Base-by-base conservation (phyloP, 140 eudicot species). In the Flaveria floridana region DNA sequence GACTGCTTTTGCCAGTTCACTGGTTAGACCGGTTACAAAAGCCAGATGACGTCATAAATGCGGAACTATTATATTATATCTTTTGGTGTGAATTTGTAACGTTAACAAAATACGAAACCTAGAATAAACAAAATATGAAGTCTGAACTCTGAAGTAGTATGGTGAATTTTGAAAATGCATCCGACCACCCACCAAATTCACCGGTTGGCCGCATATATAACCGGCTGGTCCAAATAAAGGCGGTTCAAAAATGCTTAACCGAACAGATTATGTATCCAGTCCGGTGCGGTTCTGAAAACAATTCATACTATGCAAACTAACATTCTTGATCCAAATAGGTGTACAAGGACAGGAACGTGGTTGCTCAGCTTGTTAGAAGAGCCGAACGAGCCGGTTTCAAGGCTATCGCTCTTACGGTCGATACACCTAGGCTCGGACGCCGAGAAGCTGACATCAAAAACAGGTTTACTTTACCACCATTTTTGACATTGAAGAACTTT, bases 341-440 rank as follows among this genome's bases (percentile, higher is more conserved):
- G 79, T 90, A 90, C 89, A 94, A 90, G 85, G 95, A 88, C 87
- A 82, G 99, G 82, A 86, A 94, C 63, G 97, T 94, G 44, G 96
- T 88, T 21, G 94, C 94, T 62, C 97, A 88, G 80, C 96, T 93
- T 53, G 99, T 94, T 85, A 82, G 94, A 81, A 85, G 97, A 87
- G 99, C 99, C 50, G 99, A 94, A 77, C 87, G 79, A 75, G 97
- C 97, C 41, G 99, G 99, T 52, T 94, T 94, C 53, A 94, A 94
- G 87, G 99, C 99, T 26, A 94, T 94, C 12, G 97, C 97, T 65
- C 97, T 94, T 41, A 94, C 99, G 14, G 99, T 94, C 41, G 99
- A 94, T 74, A 90, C 97, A 72, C 99, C 99, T 13, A 86, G 97
- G 84, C 87, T 94, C 71, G 99, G 99, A 37, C 97, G 99, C 19